Conservation (phyloP, 2,329 filamentous ascomycete species). For the Fusarium compactum region DNA sequence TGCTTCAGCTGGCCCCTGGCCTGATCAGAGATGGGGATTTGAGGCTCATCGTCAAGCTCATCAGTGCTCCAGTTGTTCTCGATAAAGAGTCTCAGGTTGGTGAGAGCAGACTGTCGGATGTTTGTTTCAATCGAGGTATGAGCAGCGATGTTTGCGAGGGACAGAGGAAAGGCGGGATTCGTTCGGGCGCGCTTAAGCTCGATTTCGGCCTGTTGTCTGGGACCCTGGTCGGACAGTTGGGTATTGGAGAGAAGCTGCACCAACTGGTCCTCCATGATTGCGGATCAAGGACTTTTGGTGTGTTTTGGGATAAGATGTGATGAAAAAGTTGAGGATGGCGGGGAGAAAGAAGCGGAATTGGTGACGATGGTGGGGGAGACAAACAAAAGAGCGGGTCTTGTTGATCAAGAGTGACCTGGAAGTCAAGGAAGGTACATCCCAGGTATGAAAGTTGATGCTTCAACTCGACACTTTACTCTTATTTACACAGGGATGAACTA, state of each 20-base stretch:
- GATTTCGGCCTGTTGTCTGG: slow-evolving; percentile 87
- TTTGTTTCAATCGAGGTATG: slow-evolving; percentile 78
- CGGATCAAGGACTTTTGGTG: slow-evolving; percentile 28
- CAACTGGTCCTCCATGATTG: slow-evolving; percentile 89
- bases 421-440: background rate
- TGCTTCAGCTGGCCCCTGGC: slow-evolving; percentile 80
- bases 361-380: slow-evolving; percentile 38
- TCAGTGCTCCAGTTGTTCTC: slow-evolving; percentile 84
- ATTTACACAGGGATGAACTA: background rate
- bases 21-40: slow-evolving; percentile 76
- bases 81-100: slow-evolving; percentile 85
- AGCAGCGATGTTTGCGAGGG: slow-evolving; percentile 83
- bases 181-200: slow-evolving; percentile 79
- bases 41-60: slow-evolving; percentile 73
- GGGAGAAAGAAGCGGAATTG: slow-evolving; percentile 42
- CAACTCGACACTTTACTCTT: background rate
- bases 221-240: slow-evolving; percentile 79
- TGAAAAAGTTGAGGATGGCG: slow-evolving; percentile 41
- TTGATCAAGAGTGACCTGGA: slow-evolving; percentile 5
- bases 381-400: slow-evolving; percentile 40
- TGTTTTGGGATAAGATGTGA: slow-evolving; percentile 17
- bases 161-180: slow-evolving; percentile 79
- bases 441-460: background rate
- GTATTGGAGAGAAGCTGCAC: slow-evolving; percentile 89
- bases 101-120: slow-evolving; percentile 85